Evolutionary conservation across 1,284 basidiomycete species (phyloP).

Genomic region (Ceratobasidium sp.): DNA sequence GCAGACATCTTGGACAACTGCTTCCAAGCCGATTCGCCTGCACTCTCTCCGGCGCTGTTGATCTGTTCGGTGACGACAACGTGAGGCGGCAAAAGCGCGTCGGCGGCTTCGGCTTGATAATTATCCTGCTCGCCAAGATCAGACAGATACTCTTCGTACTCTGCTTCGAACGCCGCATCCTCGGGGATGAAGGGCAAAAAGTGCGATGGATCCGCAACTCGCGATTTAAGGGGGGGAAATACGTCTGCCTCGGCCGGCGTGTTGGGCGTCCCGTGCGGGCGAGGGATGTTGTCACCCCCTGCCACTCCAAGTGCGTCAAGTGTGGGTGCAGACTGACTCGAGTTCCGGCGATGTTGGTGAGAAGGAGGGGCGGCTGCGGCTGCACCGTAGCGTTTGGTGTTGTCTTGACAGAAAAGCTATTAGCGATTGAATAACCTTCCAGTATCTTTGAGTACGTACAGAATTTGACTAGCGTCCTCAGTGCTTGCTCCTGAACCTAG

Average conservation of each 20-base stretch:
- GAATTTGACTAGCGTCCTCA: constrained; percentile 92
- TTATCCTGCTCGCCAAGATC: constrained; percentile 76
- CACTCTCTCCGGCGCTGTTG: constrained; percentile 46
- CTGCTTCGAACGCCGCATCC: constrained; percentile 80
- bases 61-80: constrained; percentile 11
- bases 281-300: constrained; percentile 72
- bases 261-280: constrained; percentile 78
- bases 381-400: constrained; percentile 80
- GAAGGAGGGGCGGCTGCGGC: constrained; percentile 56
- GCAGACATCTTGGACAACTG: constrained; percentile 73
- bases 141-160: constrained; percentile 86
- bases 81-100: constrained; percentile 14
- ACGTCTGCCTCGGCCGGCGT: constrained; percentile 62
- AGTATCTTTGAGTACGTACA: constrained; percentile 61
- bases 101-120: constrained; percentile 45
- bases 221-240: constrained; percentile 80
- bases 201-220: constrained; percentile 80
- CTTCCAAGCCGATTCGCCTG: constrained; percentile 75
- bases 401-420: constrained; percentile 59
- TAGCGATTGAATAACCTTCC: neutral
- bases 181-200: constrained; percentile 85
- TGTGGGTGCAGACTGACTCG: constrained; percentile 74
- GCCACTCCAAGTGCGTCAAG: constrained; percentile 78
- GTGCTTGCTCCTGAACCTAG: constrained; percentile 94
- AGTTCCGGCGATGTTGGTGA: constrained; percentile 68